Evolutionary conservation across 306 rosid species (phyloP).

Genomic region (Sicyos edulis): DNA sequence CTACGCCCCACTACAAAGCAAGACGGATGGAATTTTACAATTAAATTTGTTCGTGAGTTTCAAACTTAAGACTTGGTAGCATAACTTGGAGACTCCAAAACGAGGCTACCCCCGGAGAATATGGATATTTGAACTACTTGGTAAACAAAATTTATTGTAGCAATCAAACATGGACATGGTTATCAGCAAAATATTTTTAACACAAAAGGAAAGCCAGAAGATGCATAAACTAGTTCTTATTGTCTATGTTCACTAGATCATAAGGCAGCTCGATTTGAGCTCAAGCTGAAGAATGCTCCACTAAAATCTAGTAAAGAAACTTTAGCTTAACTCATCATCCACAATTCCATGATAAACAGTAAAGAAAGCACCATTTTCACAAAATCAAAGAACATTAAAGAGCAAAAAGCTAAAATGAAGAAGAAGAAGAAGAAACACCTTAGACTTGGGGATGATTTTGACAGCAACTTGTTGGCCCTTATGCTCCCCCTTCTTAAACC

Average conservation of each 20-base stretch:
- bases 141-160: background rate
- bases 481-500: slow-evolving; percentile 58
- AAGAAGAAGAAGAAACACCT: slow-evolving; percentile 38
- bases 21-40: no score
- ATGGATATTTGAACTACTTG: no score
- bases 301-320: background rate
- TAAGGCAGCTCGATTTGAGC: background rate
- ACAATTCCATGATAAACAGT: background rate
- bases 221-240: background rate
- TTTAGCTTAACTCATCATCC: background rate
- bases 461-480: slow-evolving; percentile 77
- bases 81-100: no score
- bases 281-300: slow-evolving; percentile 4
- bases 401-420: background rate
- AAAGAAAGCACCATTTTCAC: background rate
- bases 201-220: background rate
- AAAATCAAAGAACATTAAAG: background rate
- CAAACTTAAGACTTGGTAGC: no score
- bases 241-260: background rate
- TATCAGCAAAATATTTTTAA: background rate
- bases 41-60: no score
- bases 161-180: background rate
- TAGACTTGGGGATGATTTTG: slow-evolving; percentile 78
- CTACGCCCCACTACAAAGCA: no score
- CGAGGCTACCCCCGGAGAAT: no score